Conservation (phyloP, 495 filamentous ascomycete genomes). For the Xeromyces bisporus region DNA sequence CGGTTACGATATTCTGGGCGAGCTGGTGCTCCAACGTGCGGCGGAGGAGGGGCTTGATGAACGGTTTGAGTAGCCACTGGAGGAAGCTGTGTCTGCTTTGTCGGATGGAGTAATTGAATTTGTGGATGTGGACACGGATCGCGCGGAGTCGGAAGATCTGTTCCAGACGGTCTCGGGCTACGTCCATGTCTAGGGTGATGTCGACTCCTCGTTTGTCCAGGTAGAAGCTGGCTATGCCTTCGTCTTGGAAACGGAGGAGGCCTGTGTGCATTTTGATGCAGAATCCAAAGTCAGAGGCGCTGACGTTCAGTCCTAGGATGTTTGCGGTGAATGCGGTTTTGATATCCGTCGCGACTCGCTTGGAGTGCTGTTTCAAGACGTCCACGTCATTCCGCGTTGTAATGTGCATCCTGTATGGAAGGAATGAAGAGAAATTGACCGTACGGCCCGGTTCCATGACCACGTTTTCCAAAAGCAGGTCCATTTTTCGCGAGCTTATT, state of each 20-base stretch:
- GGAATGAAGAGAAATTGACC: conserved; percentile 73
- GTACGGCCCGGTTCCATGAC: conserved; percentile 78
- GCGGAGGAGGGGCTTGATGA: conserved; percentile 66
- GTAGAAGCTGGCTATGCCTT: conserved; percentile 69
- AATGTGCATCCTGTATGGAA: conserved; percentile 66
- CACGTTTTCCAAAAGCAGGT: conserved; percentile 77
- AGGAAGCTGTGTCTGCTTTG: conserved; percentile 60
- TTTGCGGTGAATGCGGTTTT: conserved; percentile 59
- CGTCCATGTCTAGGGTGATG: conserved; percentile 64
- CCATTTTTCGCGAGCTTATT: conserved; percentile 62
- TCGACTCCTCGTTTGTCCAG: conserved; percentile 80
- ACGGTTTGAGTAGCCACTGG: conserved; percentile 69
- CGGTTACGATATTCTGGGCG: conserved; percentile 49
- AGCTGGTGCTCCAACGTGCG: conserved; percentile 65
- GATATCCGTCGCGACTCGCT: conserved; percentile 43
- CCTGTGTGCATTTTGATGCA: conserved; percentile 53
- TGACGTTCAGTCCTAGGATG: conserved; percentile 61
- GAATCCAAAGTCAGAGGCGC: conserved; percentile 76
- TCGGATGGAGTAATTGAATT: conserved; percentile 60
- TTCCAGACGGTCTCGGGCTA: conserved; percentile 56
- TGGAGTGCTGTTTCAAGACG: conserved; percentile 60
- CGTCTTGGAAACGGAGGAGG: conserved; percentile 51
- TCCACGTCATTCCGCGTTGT: conserved; percentile 76
- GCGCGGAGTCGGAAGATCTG: conserved; percentile 61
- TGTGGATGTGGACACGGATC: conserved; percentile 70